Conservation (phyloP, 768 basidiomycete species). For the Lactifluus pinguis region DNA sequence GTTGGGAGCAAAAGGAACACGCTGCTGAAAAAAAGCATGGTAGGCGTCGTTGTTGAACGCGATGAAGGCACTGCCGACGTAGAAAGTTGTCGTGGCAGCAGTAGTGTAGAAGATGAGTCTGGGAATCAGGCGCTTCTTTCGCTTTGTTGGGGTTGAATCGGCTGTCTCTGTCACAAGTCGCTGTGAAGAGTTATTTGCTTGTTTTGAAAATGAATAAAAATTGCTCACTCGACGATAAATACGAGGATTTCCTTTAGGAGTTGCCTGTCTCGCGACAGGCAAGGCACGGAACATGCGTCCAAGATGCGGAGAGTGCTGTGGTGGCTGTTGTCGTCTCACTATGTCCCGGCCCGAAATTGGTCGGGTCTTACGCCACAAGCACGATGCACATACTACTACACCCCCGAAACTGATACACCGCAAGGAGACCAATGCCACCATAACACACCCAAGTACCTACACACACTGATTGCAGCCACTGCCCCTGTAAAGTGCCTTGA, state of each 20-base stretch:
- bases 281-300: constrained; percentile 44
- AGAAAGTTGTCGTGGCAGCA: constrained; percentile 65
- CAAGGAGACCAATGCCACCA: too few relatives aligned
- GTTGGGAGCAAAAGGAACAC: constrained; percentile 67
- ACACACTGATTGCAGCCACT: too few relatives aligned
- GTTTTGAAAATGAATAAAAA: constrained; percentile 7
- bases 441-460: too few relatives aligned
- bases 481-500: too few relatives aligned
- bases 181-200: constrained; percentile 28
- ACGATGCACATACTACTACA: too few relatives aligned
- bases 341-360: too few relatives aligned
- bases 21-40: constrained; percentile 77
- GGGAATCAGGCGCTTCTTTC: constrained; percentile 47
- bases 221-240: constrained; percentile 50
- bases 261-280: constrained; percentile 45
- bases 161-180: constrained; percentile 49
- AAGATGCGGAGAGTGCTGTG: background rate
- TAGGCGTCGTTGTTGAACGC: constrained; percentile 72
- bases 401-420: too few relatives aligned
- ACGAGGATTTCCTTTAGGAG: constrained; percentile 36
- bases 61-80: constrained; percentile 70
- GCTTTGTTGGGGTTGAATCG: constrained; percentile 32
- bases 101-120: constrained; percentile 60
- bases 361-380: background rate
- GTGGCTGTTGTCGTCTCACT: background rate